Evolutionary conservation across 306 rosid species (phyloP).

Genomic region (Cucumis melo): DNA sequence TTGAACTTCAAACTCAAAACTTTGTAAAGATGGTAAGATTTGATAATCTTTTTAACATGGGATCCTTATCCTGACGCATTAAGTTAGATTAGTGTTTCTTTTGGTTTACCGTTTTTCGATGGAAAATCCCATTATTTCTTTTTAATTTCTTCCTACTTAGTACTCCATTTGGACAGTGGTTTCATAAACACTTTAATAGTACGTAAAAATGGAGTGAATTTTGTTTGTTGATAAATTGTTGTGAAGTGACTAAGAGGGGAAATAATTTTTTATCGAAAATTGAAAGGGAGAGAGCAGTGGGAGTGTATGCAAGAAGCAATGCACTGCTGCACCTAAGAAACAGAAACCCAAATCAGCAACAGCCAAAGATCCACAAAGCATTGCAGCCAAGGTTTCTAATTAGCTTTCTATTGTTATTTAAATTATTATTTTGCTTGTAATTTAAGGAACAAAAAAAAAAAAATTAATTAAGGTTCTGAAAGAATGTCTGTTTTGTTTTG

Average conservation of each 20-base stretch:
- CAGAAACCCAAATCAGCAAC: slow-evolving; percentile 38
- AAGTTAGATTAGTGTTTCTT: too few species aligned
- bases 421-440: not conserved
- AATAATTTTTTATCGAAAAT: not conserved
- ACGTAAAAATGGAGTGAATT: too few species aligned
- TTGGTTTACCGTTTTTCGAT: too few species aligned
- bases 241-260: not conserved
- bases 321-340: slow-evolving; percentile 30
- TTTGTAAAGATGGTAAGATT: too few species aligned
- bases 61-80: too few species aligned
- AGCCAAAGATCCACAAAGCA: slow-evolving; percentile 75
- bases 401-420: slow-evolving; percentile 17
- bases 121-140: too few species aligned
- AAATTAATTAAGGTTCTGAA: slow-evolving; percentile 8
- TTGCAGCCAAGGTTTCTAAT: slow-evolving; percentile 91
- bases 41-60: too few species aligned
- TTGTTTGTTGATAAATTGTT: not conserved
- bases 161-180: too few species aligned
- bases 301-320: slow-evolving; percentile 37
- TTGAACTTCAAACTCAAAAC: too few species aligned
- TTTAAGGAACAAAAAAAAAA: not conserved
- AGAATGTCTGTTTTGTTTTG: slow-evolving; percentile 23
- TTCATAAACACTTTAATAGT: too few species aligned
- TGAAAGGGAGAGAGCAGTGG: slow-evolving; percentile 39
- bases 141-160: too few species aligned